Evolutionary conservation across 1,284 basidiomycete genomes (phyloP).

Genomic region (Spongispora temasekensis): DNA sequence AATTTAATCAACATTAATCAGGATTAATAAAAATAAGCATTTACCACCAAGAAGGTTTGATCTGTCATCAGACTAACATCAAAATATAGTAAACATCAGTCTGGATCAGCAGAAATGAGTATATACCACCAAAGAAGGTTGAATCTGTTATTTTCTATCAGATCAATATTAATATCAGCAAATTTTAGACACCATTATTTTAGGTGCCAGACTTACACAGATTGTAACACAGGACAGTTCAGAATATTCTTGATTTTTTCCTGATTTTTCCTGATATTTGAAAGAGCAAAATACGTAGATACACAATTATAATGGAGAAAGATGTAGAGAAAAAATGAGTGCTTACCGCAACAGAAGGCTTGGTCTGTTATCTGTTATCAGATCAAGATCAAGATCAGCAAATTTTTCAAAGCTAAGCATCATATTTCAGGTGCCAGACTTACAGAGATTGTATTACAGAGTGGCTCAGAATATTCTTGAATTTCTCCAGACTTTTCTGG

Average conservation of each 20-base stretch:
- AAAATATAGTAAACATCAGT: background rate
- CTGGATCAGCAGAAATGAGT: background rate
- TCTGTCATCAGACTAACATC: too few species aligned
- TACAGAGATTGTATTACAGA: background rate
- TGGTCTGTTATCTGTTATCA: background rate
- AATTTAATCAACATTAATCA: too few species aligned
- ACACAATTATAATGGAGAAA: background rate
- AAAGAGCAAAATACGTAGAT: background rate
- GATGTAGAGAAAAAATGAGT: background rate
- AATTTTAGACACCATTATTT: background rate
- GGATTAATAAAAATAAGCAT: too few species aligned
- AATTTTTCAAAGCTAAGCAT: too few species aligned
- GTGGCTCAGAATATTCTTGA: background rate
- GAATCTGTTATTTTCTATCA: background rate
- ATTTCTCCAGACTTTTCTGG: background rate
- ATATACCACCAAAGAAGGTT: background rate
- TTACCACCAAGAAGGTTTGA: too few species aligned
- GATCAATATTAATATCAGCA: background rate
- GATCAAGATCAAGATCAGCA: background rate
- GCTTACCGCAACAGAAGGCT: background rate
- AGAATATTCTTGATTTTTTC: background rate
- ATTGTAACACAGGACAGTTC: background rate
- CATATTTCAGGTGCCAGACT: background rate
- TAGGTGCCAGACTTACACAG: background rate
- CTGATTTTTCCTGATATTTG: background rate